phyloP scores from a whole-genome alignment of 176 grass and related monocot species.

The Musa acuminata region DNA sequence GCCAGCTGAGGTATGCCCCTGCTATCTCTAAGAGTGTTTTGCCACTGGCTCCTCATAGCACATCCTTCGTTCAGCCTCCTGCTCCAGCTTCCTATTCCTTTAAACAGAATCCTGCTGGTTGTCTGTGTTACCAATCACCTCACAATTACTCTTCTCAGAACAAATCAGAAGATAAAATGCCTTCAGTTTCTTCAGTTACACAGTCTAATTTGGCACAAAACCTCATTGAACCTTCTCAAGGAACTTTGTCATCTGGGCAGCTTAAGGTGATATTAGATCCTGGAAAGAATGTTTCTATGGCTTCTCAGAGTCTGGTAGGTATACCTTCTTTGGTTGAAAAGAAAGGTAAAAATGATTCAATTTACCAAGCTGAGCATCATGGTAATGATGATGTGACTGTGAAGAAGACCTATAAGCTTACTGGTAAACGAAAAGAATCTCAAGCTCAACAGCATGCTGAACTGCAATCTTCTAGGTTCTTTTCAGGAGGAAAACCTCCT shows the following conservation, averaged over 20 bases:
- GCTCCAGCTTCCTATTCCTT: constrained; percentile 31
- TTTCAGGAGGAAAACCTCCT: constrained; percentile 32
- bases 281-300: constrained; percentile 33
- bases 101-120: constrained; percentile 48
- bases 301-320: constrained; percentile 25
- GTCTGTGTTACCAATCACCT: constrained; percentile 30
- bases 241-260: constrained; percentile 28
- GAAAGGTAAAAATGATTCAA: constrained; percentile 7
- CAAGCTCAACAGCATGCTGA: constrained; percentile 20
- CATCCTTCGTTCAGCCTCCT: constrained; percentile 30
- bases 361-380: constrained; percentile 23
- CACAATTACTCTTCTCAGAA: constrained; percentile 22
- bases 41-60: constrained; percentile 32
- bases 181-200: constrained; percentile 27
- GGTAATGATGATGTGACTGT: constrained; percentile 26
- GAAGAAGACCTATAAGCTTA: constrained; percentile 33
- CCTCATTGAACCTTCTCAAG: neutral
- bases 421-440: constrained; percentile 37
- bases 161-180: constrained; percentile 25
- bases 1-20: constrained; percentile 68
- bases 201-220: constrained; percentile 2
- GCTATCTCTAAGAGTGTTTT: constrained; percentile 35
- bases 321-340: constrained; percentile 17
- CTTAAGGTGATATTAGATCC: constrained; percentile 26
- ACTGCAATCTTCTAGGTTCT: constrained; percentile 30